Evolutionary conservation across 495 filamentous ascomycete species (phyloP).

Genomic region (Cercophora sp.): DNA sequence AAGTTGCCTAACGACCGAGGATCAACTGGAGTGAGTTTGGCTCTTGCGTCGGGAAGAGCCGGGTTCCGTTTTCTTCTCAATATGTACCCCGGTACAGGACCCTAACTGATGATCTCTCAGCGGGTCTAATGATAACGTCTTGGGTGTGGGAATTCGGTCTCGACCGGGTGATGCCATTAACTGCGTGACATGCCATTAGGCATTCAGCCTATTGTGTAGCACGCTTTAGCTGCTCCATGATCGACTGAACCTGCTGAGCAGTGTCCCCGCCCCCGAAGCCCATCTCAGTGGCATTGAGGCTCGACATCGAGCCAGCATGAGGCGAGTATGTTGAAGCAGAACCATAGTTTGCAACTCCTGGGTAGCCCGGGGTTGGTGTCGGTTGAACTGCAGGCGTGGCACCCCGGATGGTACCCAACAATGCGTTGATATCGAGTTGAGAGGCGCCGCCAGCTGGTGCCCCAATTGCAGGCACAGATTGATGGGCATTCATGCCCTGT

Average conservation of each 20-base stretch:
- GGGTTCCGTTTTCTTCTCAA: too few relatives aligned
- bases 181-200: not conserved
- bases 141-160: not conserved
- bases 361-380: slow-evolving; percentile 21
- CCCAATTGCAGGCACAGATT: slow-evolving; percentile 51
- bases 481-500: slow-evolving; percentile 36
- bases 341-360: slow-evolving; percentile 14
- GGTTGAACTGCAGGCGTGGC: slow-evolving; percentile 12
- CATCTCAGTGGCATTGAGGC: slow-evolving; percentile 20
- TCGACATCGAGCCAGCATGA: slow-evolving; percentile 11
- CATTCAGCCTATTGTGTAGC: slow-evolving; percentile 1
- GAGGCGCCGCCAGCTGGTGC: slow-evolving; percentile 26
- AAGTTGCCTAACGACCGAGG: too few relatives aligned
- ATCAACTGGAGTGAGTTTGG: too few relatives aligned
- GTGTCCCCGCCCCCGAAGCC: slow-evolving; percentile 15
- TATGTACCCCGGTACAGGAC: too few relatives aligned
- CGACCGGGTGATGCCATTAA: not conserved
- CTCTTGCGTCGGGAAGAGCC: too few relatives aligned
- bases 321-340: slow-evolving; percentile 2
- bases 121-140: not conserved
- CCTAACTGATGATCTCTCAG: not conserved
- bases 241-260: slow-evolving; percentile 26
- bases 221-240: slow-evolving; percentile 27
- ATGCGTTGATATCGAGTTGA: slow-evolving; percentile 27
- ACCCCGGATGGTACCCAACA: slow-evolving; percentile 24